Conservation (phyloP, 805 yeast species). For the Nakazawaea wyomingensis region DNA sequence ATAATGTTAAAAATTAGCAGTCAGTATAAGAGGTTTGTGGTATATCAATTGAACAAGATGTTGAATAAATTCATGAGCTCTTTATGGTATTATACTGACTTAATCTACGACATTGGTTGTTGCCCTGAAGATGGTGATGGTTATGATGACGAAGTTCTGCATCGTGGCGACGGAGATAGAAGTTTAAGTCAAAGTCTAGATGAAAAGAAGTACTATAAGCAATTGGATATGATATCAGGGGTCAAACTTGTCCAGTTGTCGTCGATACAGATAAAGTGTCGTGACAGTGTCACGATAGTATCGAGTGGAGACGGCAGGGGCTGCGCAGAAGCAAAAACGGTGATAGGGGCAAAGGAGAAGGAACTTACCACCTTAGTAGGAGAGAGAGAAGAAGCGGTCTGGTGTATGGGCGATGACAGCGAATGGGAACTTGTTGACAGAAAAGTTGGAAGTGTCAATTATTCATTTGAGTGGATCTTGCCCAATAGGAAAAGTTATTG, state of each 20-base stretch:
- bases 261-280: neutral
- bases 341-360: neutral
- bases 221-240: neutral
- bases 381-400: neutral
- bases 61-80: neutral
- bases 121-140: neutral
- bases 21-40: neutral
- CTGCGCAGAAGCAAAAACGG: neutral
- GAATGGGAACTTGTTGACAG: neutral
- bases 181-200: neutral
- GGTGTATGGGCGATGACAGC: neutral
- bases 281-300: too few species aligned
- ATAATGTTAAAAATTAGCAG: neutral
- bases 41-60: neutral
- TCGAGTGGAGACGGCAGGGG: too few species aligned
- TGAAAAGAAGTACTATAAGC: neutral
- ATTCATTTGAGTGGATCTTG: neutral
- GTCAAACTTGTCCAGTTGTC: neutral
- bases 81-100: neutral
- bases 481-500: neutral
- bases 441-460: neutral
- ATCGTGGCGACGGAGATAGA: too few species aligned
- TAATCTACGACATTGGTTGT: conserved; percentile 5
- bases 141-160: too few species aligned
- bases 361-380: too few species aligned